Base-by-base conservation (phyloP, 768 basidiomycete genomes). In the Neoboletus magnificus region DNA sequence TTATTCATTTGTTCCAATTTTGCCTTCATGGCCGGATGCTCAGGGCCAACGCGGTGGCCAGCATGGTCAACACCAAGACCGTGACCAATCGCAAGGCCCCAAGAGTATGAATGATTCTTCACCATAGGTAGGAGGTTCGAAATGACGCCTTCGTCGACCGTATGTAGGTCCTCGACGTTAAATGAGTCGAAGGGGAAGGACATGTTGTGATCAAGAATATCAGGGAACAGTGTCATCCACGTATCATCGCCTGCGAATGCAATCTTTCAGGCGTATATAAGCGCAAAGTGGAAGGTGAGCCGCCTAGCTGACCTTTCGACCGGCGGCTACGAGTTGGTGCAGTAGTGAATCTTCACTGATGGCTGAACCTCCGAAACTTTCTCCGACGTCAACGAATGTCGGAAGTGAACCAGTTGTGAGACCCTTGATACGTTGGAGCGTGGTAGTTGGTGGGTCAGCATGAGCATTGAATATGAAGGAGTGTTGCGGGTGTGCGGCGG, bases 191-290 rank as follows among this genome's bases (percentile, higher is more conserved):
- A 98, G 0, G 95, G 87, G 66, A 84, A 88, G 1, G 87, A 79
- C 77, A 89, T 84, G 64, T 90, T 85, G 15, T 76, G 70, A 29
- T 80, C 76, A 61, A 98, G 93, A 5, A 83, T 74, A 50, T 81
- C 74, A 0, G 95, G 92, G 66, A 94, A 99, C 13, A 95, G 82
- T 1, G 86, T 82, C 71, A 89, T 82, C 97, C 97, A 99, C 0
- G 97, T 99, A 69, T 98, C 93, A 65, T 98, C 96, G 0, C 97
- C 96, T 85, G 92, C 92, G 68, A 98, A 89, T 1, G 89, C 91
- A 49, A 91, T 73, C 81, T 89, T 76, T 72, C 54, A 56, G 33
- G 52, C 7, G 42, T 59, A 48, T 46, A 45, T 50, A 58, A 50
- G n/a, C 25, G 48, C 7, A 18, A n/a, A 27, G 13, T 22, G 18